Conservation (phyloP, 768 basidiomycete species). For the Auricularia sp. region DNA sequence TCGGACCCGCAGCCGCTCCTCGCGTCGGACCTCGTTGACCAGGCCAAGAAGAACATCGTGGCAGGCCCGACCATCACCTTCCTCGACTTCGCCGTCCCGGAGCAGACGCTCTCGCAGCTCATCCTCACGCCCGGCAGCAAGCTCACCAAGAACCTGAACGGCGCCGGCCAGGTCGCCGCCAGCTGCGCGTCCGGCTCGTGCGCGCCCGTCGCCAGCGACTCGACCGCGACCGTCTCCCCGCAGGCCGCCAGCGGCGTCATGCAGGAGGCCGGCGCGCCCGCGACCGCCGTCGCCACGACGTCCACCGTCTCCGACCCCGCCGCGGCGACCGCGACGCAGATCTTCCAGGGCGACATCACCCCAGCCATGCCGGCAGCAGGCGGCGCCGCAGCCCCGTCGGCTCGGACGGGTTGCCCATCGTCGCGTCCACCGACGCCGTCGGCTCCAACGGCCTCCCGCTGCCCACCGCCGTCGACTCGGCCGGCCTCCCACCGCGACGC, state of each 20-base stretch:
- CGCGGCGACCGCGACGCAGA: background rate
- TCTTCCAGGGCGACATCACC: background rate
- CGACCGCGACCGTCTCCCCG: background rate
- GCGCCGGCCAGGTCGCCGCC: background rate
- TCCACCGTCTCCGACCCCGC: slow-evolving; percentile 18
- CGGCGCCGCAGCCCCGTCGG: background rate
- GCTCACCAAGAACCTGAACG: background rate
- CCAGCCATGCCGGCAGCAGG: background rate
- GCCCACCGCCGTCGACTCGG: background rate
- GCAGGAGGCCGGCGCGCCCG: slow-evolving; percentile 8
- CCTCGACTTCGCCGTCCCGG: slow-evolving; percentile 50
- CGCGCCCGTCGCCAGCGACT: slow-evolving; percentile 20
- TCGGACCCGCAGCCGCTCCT: slow-evolving; percentile 50
- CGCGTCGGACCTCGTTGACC: slow-evolving; percentile 51
- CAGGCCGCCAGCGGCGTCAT: slow-evolving; percentile 11
- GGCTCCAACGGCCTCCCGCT: background rate
- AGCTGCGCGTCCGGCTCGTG: slow-evolving; percentile 34
- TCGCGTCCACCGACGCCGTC: background rate
- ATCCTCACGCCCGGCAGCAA: background rate
- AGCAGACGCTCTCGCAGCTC: slow-evolving; percentile 6
- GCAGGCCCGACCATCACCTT: slow-evolving; percentile 66
- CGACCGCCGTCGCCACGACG: slow-evolving; percentile 25
- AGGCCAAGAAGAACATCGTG: slow-evolving; percentile 37
- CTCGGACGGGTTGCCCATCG: background rate
- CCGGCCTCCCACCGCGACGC: background rate